Evolutionary conservation across 805 yeast species (phyloP).

Genomic region (Huiozyma sinensis): DNA sequence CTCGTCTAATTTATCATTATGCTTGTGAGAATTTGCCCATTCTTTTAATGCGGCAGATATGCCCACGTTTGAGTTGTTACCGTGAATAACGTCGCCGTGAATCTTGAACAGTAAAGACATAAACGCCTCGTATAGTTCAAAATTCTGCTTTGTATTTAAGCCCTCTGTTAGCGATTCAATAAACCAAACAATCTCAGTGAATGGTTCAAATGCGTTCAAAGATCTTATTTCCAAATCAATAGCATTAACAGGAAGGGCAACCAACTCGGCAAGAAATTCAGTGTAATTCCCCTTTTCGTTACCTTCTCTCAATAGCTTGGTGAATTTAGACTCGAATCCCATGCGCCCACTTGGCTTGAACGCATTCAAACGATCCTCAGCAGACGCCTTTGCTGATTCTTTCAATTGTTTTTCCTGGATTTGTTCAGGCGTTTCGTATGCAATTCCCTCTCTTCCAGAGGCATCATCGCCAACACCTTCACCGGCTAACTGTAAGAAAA

Average conservation of each 20-base stretch:
- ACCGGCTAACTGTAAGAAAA: conserved; percentile 64
- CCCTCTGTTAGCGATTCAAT: conserved; percentile 59
- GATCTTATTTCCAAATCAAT: conserved; percentile 85
- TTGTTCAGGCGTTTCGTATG: conserved; percentile 16
- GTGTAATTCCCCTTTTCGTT: conserved; percentile 31
- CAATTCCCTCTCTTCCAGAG: conserved; percentile 30
- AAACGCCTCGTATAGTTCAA: conserved; percentile 75
- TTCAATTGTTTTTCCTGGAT: conserved; percentile 9
- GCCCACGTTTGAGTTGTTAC: conserved; percentile 28
- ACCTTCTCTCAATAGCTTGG: conserved; percentile 50
- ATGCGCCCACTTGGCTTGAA: conserved; percentile 25
- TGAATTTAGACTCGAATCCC: conserved; percentile 65
- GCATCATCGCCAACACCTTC: conserved; percentile 66
- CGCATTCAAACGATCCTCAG: conserved; percentile 22
- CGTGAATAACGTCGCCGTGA: conserved; percentile 71
- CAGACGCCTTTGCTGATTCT: conserved; percentile 10
- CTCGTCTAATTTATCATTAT: conserved; percentile 46
- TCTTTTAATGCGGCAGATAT: conserved; percentile 36
- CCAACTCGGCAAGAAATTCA: conserved; percentile 44
- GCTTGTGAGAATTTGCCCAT: conserved; percentile 39
- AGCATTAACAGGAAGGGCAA: conserved; percentile 58
- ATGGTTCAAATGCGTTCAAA: conserved; percentile 54
- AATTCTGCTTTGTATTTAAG: conserved; percentile 42
- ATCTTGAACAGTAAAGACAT: conserved; percentile 60
- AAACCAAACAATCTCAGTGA: conserved; percentile 53